phyloP scores from a whole-genome alignment of 2,329 filamentous ascomycete species.

The Colletotrichum godetiae region DNA sequence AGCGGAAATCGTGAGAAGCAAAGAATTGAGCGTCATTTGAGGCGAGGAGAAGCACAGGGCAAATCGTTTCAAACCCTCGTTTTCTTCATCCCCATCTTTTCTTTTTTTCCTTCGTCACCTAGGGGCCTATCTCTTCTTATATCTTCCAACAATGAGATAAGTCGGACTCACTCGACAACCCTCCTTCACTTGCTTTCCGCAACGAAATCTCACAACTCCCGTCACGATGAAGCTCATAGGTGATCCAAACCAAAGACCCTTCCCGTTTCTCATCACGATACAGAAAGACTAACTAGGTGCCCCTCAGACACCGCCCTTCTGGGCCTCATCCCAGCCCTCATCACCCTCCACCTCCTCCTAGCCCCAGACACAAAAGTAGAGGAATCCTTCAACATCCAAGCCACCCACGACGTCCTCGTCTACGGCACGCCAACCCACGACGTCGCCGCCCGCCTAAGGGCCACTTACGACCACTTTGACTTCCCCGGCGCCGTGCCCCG shows the following conservation, averaged over 20 bases:
- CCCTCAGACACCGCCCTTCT: slow-evolving; percentile 59
- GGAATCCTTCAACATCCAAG: slow-evolving; percentile 98
- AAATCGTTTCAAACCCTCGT: slow-evolving; percentile 24
- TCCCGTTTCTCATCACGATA: too few species aligned
- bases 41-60: slow-evolving; percentile 32
- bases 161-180: not conserved
- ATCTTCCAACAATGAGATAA: slow-evolving; percentile 1
- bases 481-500: slow-evolving; percentile 94
- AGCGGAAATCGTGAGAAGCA: slow-evolving; percentile 15
- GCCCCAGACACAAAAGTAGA: slow-evolving; percentile 97
- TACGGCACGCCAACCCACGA: slow-evolving; percentile 78
- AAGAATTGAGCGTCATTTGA: slow-evolving; percentile 4
- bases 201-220: not conserved
- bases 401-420: slow-evolving; percentile 86
- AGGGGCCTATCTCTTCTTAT: not conserved
- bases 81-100: not conserved
- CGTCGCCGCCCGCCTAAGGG: slow-evolving; percentile 63
- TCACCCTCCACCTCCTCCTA: slow-evolving; percentile 76
- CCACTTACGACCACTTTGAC: slow-evolving; percentile 86
- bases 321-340: slow-evolving; percentile 70
- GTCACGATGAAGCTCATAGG: slow-evolving; percentile 40
- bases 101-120: not conserved
- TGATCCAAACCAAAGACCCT: not conserved
- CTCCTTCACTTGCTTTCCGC: not conserved
- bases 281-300: slow-evolving; percentile 19